phyloP scores from a whole-genome alignment of 164 flowering plant genomes.

The Macadamia integrifolia region DNA sequence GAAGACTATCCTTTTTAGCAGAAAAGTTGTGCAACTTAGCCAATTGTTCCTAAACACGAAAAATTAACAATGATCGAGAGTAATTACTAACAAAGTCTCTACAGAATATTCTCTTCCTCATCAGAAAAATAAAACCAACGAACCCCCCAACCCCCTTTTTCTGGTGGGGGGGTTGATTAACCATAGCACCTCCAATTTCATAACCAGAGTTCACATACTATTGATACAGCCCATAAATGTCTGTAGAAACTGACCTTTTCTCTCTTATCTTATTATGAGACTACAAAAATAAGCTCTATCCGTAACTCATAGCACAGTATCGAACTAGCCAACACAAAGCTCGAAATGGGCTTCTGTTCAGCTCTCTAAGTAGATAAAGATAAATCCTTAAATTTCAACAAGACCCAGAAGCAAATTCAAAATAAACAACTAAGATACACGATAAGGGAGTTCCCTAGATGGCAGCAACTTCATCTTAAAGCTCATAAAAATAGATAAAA shows the following conservation, averaged over 20 bases:
- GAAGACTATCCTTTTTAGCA: too few species aligned
- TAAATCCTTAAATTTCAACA: not conserved
- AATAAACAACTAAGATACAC: not conserved
- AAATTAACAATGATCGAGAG: too few species aligned
- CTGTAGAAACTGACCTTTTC: not conserved
- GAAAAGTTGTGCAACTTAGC: too few species aligned
- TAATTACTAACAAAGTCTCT: not conserved
- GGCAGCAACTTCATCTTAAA: not conserved
- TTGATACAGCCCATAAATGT: not conserved
- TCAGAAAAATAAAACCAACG: not conserved
- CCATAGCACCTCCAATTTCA: too few species aligned
- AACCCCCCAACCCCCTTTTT: not conserved
- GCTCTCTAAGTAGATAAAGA: not conserved
- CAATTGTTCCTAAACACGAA: too few species aligned
- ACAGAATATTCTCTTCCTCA: not conserved
- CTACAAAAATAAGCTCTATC: not conserved
- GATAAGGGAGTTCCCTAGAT: not conserved
- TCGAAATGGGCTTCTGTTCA: not conserved
- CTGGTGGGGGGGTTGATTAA: too few species aligned
- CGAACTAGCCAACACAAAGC: not conserved
- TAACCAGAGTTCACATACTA: not conserved
- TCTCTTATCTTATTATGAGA: not conserved
- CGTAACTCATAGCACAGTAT: not conserved
- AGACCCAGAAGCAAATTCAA: not conserved
- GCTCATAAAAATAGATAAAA: too few species aligned